These are phyloP conservation scores for Pseudoscleropodium purum DNA, from an alignment of 225 moss, liverwort and hornwort species.

Conservation along the genomic window DNA sequence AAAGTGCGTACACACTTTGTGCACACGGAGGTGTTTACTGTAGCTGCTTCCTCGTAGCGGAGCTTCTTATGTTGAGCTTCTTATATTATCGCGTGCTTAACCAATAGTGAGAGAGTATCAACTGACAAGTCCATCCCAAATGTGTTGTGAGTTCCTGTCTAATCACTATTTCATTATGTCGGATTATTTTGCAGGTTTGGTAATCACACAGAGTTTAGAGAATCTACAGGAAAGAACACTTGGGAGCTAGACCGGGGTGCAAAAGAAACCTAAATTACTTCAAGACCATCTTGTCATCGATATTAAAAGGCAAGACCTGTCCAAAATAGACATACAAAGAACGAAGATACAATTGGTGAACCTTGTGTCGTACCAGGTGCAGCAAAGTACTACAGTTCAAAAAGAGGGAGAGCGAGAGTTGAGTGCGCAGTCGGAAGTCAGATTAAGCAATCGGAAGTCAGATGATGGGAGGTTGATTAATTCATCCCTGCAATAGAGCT, in stretches of 20 bases:
- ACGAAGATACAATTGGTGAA: slow-evolving; percentile 12
- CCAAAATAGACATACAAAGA: slow-evolving; percentile 16
- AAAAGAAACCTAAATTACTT: slow-evolving; percentile 16
- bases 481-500: neutral
- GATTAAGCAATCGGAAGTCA: slow-evolving; percentile 4
- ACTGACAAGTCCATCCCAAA: neutral
- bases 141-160: neutral
- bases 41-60: neutral
- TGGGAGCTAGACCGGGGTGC: neutral
- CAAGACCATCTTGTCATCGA: slow-evolving; percentile 10
- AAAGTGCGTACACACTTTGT: neutral
- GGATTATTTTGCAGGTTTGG: slow-evolving; percentile 21
- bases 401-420: neutral
- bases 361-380: slow-evolving; percentile 1
- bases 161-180: neutral
- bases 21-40: neutral
- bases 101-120: neutral
- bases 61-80: neutral
- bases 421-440: neutral
- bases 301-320: neutral
- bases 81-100: neutral
- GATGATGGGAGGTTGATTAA: slow-evolving; percentile 1
- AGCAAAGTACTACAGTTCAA: neutral
- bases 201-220: slow-evolving; percentile 10
- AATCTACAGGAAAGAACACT: slow-evolving; percentile 4